phyloP scores from a whole-genome alignment of 2,329 filamentous ascomycete genomes.

The Trichocomaceae sp. region DNA sequence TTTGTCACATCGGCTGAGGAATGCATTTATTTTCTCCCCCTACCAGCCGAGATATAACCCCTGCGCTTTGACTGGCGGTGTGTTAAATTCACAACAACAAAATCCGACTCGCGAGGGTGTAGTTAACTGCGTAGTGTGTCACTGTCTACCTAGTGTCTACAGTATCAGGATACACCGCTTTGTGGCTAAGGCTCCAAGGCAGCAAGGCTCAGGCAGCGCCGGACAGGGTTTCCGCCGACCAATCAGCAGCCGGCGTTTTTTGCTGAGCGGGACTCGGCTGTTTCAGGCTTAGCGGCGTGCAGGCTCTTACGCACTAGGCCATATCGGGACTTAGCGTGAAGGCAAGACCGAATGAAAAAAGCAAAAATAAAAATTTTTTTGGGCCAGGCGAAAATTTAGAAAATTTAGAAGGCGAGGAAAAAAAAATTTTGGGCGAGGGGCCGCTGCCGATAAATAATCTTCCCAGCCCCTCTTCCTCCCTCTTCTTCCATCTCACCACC shows the following conservation, averaged over 20 bases:
- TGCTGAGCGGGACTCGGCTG: constrained; percentile 1
- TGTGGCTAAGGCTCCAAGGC: background rate
- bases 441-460: constrained; percentile 36
- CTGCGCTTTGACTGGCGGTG: background rate
- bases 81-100: too few species aligned
- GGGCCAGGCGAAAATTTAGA: constrained; percentile 13
- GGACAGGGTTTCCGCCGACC: background rate
- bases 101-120: too few species aligned
- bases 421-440: constrained; percentile 12
- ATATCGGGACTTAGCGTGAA: constrained; percentile 18
- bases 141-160: too few species aligned
- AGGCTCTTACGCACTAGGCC: constrained; percentile 14
- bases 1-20: constrained; percentile 13
- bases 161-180: background rate
- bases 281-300: constrained; percentile 12
- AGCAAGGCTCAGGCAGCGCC: too few species aligned
- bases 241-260: background rate
- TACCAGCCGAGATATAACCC: too few species aligned
- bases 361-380: constrained; percentile 17
- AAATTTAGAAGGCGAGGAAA: constrained; percentile 10
- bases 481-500: constrained; percentile 18
- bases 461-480: constrained; percentile 15
- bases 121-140: too few species aligned
- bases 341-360: constrained; percentile 18
- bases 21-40: constrained; percentile 1